A percentile compares a stretch with the other conserved stretches of the same genome.
These are phyloP conservation scores for Plectranthus barbatus DNA, from an alignment of 257 asterid species.

Conservation along the genomic window DNA sequence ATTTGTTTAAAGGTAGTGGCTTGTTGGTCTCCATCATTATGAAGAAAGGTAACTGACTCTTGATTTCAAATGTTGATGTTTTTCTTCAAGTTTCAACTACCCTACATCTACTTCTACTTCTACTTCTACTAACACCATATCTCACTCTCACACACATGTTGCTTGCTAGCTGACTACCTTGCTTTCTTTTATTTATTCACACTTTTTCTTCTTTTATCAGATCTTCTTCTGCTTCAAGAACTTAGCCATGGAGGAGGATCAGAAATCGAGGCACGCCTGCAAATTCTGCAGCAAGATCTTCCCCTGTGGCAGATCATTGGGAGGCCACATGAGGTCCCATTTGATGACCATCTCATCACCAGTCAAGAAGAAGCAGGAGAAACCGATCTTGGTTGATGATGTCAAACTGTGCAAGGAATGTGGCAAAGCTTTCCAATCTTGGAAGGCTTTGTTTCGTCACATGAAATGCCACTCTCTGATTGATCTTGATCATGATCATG, in stretches of 20 bases:
- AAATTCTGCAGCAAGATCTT: constrained; percentile 56
- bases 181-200: neutral
- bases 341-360: constrained; percentile 32
- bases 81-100: constrained; percentile 36
- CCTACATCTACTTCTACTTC: constrained; percentile 26
- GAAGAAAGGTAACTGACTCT: constrained; percentile 24
- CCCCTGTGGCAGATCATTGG: no score
- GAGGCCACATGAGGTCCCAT: constrained; percentile 86
- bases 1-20: constrained; percentile 12
- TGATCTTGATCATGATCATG: neutral
- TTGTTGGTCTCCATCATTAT: constrained; percentile 17
- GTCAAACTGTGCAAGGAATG: constrained; percentile 51
- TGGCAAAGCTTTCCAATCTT: constrained; percentile 52
- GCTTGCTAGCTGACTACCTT: neutral
- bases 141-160: constrained; percentile 1
- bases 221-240: constrained; percentile 15
- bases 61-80: constrained; percentile 18
- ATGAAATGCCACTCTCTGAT: constrained; percentile 53
- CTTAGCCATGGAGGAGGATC: constrained; percentile 37
- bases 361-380: constrained; percentile 26
- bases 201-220: constrained; percentile 20
- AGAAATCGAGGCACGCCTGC: constrained; percentile 33
- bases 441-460: constrained; percentile 67
- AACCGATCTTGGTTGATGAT: no score
- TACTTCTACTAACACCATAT: neutral